Conservation (phyloP, 1,139 yeast genomes). For the Scheffersomyces illinoinensis region DNA sequence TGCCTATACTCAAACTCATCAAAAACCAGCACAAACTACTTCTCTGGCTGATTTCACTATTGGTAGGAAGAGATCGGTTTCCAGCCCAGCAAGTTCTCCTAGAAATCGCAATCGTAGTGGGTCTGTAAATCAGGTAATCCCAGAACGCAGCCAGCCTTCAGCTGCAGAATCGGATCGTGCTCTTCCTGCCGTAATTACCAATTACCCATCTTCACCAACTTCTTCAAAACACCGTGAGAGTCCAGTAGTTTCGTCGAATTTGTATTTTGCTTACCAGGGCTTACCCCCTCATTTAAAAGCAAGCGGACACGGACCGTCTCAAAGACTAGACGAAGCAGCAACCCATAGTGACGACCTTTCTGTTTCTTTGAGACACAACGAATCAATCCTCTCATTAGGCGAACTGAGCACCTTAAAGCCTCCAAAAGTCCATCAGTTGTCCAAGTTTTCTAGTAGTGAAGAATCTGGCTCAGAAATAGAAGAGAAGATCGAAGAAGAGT, state of each 20-base stretch:
- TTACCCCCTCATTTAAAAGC: slow-evolving; percentile 49
- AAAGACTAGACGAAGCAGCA: slow-evolving; percentile 5
- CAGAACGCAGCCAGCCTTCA: slow-evolving; percentile 7
- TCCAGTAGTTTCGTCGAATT: slow-evolving; percentile 42
- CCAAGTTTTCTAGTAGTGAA: slow-evolving; percentile 11
- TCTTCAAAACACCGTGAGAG: slow-evolving; percentile 11
- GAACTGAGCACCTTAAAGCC: slow-evolving; percentile 21
- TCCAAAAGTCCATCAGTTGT: slow-evolving; percentile 18
- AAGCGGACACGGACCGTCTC: slow-evolving; percentile 5
- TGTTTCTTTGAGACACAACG: slow-evolving; percentile 44
- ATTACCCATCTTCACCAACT: slow-evolving; percentile 4
- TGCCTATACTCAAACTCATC: neutral
- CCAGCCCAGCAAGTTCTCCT: slow-evolving; percentile 20
- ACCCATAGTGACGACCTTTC: slow-evolving; percentile 24
- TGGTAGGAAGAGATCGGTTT: slow-evolving; percentile 25
- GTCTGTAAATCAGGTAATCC: slow-evolving; percentile 1
- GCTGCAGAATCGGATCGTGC: slow-evolving; percentile 7
- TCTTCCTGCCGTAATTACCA: slow-evolving; percentile 8
- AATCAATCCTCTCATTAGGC: slow-evolving; percentile 37
- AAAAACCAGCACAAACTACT: neutral
- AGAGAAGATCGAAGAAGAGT: slow-evolving; percentile 1
- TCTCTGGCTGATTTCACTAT: slow-evolving; percentile 10
- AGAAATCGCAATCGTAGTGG: slow-evolving; percentile 2
- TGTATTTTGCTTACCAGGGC: slow-evolving; percentile 57
- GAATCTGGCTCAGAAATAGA: slow-evolving; percentile 9